Conservation (phyloP, 2,329 filamentous ascomycete genomes). For the Daldinia eschscholtzii region DNA sequence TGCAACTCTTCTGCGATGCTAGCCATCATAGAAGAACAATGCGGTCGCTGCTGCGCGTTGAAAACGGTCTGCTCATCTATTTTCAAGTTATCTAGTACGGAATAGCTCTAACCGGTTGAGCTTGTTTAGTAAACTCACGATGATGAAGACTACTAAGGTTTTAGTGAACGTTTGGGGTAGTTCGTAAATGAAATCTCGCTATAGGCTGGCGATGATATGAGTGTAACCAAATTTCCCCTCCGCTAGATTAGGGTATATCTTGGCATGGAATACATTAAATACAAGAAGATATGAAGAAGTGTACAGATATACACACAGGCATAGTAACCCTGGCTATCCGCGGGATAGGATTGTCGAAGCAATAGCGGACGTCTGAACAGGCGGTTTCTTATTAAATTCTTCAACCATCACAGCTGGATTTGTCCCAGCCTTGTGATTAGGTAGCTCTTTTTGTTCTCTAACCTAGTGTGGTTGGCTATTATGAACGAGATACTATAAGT, state of each 20-base stretch:
- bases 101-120: constrained; percentile 35
- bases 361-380: constrained; percentile 23
- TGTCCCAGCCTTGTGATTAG: constrained; percentile 30
- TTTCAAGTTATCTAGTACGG: constrained; percentile 15
- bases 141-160: constrained; percentile 21
- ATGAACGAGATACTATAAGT: not conserved
- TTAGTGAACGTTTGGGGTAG: constrained; percentile 16
- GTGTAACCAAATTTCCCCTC: constrained; percentile 29
- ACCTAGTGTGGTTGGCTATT: constrained; percentile 6
- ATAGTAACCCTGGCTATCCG: constrained; percentile 24
- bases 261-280: constrained; percentile 26
- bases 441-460: not conserved
- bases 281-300: constrained; percentile 23
- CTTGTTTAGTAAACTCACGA: constrained; percentile 36
- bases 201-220: constrained; percentile 30
- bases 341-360: constrained; percentile 20
- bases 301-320: constrained; percentile 4
- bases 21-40: constrained; percentile 5
- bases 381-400: constrained; percentile 20
- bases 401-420: constrained; percentile 11
- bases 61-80: constrained; percentile 11
- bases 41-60: not conserved
- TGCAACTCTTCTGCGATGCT: constrained; percentile 19
- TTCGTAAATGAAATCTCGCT: constrained; percentile 25
- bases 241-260: constrained; percentile 33